Conservation (phyloP, 179 eudicot genomes). For the Silene coronaria region DNA sequence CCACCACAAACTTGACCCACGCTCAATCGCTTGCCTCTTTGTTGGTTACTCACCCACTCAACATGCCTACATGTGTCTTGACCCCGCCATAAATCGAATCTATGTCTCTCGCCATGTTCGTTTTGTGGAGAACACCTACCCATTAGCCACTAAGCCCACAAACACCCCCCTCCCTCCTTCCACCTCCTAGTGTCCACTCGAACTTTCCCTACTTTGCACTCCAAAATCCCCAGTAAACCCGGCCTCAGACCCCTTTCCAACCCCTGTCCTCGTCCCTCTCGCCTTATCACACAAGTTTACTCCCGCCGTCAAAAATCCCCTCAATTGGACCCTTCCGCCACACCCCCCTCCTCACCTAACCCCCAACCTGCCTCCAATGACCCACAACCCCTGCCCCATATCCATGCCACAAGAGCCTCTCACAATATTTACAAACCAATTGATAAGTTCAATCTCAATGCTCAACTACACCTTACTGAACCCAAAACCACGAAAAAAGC, state of each 20-base stretch:
- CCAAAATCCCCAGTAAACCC: not conserved
- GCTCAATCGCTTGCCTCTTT: too few relatives aligned
- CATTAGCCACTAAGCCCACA: too few relatives aligned
- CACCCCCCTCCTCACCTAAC: not conserved
- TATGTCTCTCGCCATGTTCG: too few relatives aligned
- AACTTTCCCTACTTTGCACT: not conserved
- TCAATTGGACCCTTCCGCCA: not conserved
- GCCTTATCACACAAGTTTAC: not conserved
- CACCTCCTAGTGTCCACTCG: too few relatives aligned
- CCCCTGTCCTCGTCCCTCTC: not conserved
- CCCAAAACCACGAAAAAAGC: not conserved
- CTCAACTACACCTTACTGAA: not conserved
- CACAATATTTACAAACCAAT: not conserved
- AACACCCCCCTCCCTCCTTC: too few relatives aligned
- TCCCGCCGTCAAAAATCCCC: not conserved
- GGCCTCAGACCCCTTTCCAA: not conserved
- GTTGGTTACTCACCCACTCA: too few relatives aligned
- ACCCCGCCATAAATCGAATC: too few relatives aligned
- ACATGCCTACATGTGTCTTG: too few relatives aligned
- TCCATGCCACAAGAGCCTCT: not conserved
- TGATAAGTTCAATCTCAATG: too few relatives aligned
- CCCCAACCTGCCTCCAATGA: not conserved
- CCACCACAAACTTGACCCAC: too few relatives aligned
- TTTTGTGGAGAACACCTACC: too few relatives aligned
- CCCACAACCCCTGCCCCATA: not conserved